These are phyloP conservation scores for Phytomonas sp. DNA, from an alignment of 208 protist genomes.

Conservation along the genomic window DNA sequence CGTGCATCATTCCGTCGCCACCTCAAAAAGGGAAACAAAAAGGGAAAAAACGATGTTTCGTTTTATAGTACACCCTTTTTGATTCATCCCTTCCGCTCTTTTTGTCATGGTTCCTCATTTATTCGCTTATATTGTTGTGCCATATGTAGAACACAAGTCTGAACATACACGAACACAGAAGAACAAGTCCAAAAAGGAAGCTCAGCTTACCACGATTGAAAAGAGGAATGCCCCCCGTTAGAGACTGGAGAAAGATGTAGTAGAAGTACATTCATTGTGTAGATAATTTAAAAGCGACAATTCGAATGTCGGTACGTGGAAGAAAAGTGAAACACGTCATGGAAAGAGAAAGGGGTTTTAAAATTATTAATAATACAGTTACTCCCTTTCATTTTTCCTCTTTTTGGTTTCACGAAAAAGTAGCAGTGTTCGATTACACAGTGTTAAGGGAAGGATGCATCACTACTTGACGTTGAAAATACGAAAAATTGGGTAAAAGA, in stretches of 20 bases:
- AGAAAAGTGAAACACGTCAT: constrained; percentile 10
- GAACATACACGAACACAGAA: constrained; percentile 4
- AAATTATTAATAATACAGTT: constrained; percentile 9
- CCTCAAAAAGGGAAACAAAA: neutral
- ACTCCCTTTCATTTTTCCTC: constrained; percentile 1
- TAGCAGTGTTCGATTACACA: neutral
- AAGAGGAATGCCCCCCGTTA: constrained; percentile 35
- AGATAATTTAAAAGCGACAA: neutral
- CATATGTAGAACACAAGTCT: neutral
- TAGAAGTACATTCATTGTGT: constrained; percentile 6
- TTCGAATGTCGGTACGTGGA: constrained; percentile 1
- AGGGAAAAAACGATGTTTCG: neutral
- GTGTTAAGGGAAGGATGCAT: constrained; percentile 1
- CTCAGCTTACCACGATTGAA: neutral
- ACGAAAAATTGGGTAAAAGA: neutral
- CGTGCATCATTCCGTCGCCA: neutral
- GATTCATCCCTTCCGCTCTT: neutral
- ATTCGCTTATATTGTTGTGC: neutral
- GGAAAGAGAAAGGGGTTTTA: constrained; percentile 7
- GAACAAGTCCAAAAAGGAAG: constrained; percentile 6
- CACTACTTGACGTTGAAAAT: neutral
- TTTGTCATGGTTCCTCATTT: neutral
- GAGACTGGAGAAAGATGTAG: constrained; percentile 12
- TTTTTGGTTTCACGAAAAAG: neutral
- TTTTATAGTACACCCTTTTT: neutral